phyloP scores from a whole-genome alignment of 2,329 filamentous ascomycete genomes.

The Truncatella angustata region DNA sequence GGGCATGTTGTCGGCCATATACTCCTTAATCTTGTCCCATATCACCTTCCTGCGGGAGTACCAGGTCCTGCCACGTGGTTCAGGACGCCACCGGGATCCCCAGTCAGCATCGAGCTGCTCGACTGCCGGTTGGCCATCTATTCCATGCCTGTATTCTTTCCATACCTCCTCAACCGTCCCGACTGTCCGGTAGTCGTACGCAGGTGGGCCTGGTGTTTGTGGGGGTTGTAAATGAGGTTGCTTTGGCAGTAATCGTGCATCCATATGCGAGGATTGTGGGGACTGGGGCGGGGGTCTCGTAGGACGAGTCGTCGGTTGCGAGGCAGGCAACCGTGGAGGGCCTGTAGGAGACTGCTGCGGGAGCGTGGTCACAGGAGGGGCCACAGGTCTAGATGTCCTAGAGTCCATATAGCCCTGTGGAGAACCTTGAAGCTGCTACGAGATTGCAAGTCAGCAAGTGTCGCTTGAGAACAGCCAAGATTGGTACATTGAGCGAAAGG shows the following conservation, averaged over 20 bases:
- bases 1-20: conserved; percentile 32
- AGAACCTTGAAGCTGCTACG: conserved; percentile 6
- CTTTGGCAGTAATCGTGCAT: conserved; percentile 21
- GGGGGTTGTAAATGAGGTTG: conserved; percentile 21
- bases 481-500: neutral
- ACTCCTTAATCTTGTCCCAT: conserved; percentile 37
- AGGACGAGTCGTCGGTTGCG: conserved; percentile 23
- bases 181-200: conserved; percentile 32
- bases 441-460: neutral
- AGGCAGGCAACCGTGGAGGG: conserved; percentile 17
- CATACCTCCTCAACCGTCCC: conserved; percentile 35
- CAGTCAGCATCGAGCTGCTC: conserved; percentile 33
- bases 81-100: conserved; percentile 36
- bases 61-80: conserved; percentile 35
- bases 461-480: neutral
- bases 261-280: conserved; percentile 19
- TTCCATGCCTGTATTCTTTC: conserved; percentile 34
- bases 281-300: conserved; percentile 25
- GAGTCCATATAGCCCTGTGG: conserved; percentile 2
- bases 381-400: neutral
- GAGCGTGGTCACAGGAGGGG: neutral
- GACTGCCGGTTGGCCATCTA: conserved; percentile 34
- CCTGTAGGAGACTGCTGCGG: conserved; percentile 15
- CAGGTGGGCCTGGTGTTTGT: conserved; percentile 28
- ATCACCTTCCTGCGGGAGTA: conserved; percentile 38